phyloP scores from a whole-genome alignment of 2,329 filamentous ascomycete genomes.

The Alternaria viburni region DNA sequence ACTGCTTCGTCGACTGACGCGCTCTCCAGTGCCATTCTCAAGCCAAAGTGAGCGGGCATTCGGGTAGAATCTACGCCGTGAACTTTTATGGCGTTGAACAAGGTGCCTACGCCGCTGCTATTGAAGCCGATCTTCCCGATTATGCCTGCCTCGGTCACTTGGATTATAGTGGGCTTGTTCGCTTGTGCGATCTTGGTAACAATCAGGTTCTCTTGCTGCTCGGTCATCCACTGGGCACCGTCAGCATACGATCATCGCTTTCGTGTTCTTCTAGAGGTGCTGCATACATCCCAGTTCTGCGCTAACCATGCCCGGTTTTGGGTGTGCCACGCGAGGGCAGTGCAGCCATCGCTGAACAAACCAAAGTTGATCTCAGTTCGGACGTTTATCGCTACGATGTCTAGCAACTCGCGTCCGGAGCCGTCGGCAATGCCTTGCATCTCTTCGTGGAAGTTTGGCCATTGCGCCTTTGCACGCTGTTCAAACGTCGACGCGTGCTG shows the following conservation, averaged over 20 bases:
- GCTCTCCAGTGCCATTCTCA: conserved; percentile 63
- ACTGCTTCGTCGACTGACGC: conserved; percentile 56
- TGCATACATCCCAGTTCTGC: conserved; percentile 64
- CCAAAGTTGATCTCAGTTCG: conserved; percentile 65
- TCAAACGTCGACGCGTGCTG: conserved; percentile 57
- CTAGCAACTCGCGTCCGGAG: conserved; percentile 53
- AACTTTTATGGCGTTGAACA: conserved; percentile 67
- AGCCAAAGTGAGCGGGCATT: conserved; percentile 67
- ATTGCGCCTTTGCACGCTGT: conserved; percentile 50
- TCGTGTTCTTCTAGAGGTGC: background rate
- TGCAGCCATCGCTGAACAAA: conserved; percentile 65
- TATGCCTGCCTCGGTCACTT: conserved; percentile 66
- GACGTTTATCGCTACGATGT: conserved; percentile 65
- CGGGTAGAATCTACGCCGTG: conserved; percentile 59
- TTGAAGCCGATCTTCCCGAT: conserved; percentile 73
- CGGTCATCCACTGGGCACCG: conserved; percentile 55
- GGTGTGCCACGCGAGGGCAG: conserved; percentile 57
- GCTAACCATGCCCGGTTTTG: conserved; percentile 51
- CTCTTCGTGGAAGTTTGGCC: conserved; percentile 54
- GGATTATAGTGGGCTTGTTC: conserved; percentile 57
- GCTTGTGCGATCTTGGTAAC: conserved; percentile 54
- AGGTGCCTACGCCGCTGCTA: conserved; percentile 62
- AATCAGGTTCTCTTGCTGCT: conserved; percentile 59
- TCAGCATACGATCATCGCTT: background rate
- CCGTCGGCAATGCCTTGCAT: conserved; percentile 62